Conservation (phyloP, 495 filamentous ascomycete species). For the Aspergillus affinis region DNA sequence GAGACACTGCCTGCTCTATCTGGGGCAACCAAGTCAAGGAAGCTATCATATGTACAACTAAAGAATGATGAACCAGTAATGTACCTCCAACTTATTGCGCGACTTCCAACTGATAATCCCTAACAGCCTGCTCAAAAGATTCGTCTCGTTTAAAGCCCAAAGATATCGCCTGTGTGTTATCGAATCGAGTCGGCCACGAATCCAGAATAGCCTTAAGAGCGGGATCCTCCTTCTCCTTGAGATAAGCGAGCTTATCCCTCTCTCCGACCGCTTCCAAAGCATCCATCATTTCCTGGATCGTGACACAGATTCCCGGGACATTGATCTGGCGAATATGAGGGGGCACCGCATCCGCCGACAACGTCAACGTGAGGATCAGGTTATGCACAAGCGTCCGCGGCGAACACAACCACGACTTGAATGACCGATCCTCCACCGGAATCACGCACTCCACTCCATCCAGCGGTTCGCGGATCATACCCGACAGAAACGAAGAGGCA, state of each 20-base stretch:
- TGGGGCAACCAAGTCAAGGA: background rate
- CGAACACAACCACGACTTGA: conserved; percentile 63
- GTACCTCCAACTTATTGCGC: conserved; percentile 6
- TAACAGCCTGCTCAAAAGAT: conserved; percentile 56
- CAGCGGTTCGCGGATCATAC: conserved; percentile 64
- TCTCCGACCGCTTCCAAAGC: conserved; percentile 66
- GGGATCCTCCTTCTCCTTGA: conserved; percentile 61
- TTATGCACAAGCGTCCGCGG: conserved; percentile 64
- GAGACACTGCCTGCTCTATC: background rate
- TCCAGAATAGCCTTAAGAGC: conserved; percentile 61
- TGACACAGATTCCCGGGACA: conserved; percentile 68
- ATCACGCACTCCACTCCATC: conserved; percentile 61
- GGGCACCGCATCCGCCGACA: conserved; percentile 51
- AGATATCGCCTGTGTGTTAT: conserved; percentile 55
- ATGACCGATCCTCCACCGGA: conserved; percentile 58
- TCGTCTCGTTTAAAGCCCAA: conserved; percentile 59
- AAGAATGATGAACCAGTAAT: background rate
- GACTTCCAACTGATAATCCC: conserved; percentile 47
- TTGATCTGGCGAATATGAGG: conserved; percentile 62
- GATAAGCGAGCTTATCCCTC: conserved; percentile 58
- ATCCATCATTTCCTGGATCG: conserved; percentile 70
- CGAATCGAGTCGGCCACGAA: conserved; percentile 68
- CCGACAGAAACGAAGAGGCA: conserved; percentile 67
- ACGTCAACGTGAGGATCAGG: conserved; percentile 55
- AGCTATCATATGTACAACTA: background rate